Percentiles rank a stretch among this genome's conserved stretches.
These are phyloP conservation scores for Leishmania braziliensis DNA, from an alignment of 208 protist genomes.

Conservation along the genomic window DNA sequence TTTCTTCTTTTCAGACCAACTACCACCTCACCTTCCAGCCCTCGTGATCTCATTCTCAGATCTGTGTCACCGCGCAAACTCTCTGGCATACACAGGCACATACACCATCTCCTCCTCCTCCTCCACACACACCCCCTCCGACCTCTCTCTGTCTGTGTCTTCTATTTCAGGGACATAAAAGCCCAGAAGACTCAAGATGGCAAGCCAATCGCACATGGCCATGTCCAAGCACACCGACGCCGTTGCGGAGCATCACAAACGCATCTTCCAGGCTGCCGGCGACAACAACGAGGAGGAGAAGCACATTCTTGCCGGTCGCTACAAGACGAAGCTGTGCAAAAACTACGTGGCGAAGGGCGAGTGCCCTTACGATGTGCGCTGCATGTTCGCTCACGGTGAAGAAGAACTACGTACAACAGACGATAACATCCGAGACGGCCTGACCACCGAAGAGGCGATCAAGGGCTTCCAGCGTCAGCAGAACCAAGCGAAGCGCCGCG, in stretches of 20 bases:
- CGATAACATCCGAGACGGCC: constrained; percentile 71
- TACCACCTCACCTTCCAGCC: background rate
- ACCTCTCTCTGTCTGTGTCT: background rate
- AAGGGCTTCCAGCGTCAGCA: constrained; percentile 49
- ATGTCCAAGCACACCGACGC: constrained; percentile 1
- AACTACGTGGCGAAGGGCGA: constrained; percentile 55
- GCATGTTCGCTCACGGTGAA: constrained; percentile 82
- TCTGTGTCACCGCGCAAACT: background rate
- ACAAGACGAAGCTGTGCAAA: constrained; percentile 78
- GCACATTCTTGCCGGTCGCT: constrained; percentile 30
- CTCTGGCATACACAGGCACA: background rate
- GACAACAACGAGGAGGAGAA: constrained; percentile 20
- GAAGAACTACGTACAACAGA: constrained; percentile 65
- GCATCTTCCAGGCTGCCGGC: background rate
- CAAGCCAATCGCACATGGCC: constrained; percentile 5
- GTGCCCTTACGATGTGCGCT: constrained; percentile 71
- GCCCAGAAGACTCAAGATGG: constrained; percentile 5
- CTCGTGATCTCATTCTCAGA: background rate
- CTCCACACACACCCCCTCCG: background rate
- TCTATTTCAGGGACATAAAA: too few species aligned
- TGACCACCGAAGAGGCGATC: constrained; percentile 69
- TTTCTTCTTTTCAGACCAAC: background rate
- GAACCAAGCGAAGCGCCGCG: constrained; percentile 26
- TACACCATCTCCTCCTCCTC: background rate
- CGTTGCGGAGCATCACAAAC: constrained; percentile 19